phyloP scores from a whole-genome alignment of 2,329 filamentous ascomycete species.

The Aureobasidium zeae region DNA sequence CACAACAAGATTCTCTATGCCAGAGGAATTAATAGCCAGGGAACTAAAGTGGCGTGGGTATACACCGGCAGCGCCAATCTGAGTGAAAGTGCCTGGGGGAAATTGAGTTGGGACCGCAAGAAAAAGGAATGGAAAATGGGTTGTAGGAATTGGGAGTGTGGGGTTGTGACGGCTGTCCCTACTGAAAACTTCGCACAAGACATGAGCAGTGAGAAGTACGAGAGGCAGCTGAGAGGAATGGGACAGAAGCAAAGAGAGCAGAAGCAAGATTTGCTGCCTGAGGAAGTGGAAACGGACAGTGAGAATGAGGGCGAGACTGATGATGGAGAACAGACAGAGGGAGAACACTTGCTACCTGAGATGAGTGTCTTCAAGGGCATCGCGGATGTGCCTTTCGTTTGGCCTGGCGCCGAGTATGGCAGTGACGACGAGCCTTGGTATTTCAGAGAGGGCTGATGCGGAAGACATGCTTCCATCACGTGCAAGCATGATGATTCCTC shows the following conservation, averaged over 20 bases:
- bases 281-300: conserved; percentile 3
- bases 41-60: conserved; percentile 53
- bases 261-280: neutral
- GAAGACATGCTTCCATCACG: no score
- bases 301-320: conserved; percentile 2
- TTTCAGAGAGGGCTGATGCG: no score
- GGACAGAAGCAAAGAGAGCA: neutral
- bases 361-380: conserved; percentile 52
- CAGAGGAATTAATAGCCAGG: conserved; percentile 35
- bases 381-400: conserved; percentile 99
- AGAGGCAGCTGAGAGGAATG: neutral
- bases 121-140: conserved; percentile 61
- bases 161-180: conserved; percentile 61
- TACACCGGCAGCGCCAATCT: conserved; percentile 89
- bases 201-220: neutral
- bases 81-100: conserved; percentile 90
- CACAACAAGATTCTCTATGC: conserved; percentile 61
- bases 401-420: conserved; percentile 61
- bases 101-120: conserved; percentile 58
- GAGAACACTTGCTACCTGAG: neutral
- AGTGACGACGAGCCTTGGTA: conserved; percentile 11
- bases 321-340: conserved; percentile 17
- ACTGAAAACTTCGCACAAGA: conserved; percentile 13
- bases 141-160: conserved; percentile 93
- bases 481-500: no score